A percentile compares a stretch with the other conserved stretches of the same genome.
Conservation (phyloP, 441 rosid genomes). For the Erodium chrysanthum region DNA sequence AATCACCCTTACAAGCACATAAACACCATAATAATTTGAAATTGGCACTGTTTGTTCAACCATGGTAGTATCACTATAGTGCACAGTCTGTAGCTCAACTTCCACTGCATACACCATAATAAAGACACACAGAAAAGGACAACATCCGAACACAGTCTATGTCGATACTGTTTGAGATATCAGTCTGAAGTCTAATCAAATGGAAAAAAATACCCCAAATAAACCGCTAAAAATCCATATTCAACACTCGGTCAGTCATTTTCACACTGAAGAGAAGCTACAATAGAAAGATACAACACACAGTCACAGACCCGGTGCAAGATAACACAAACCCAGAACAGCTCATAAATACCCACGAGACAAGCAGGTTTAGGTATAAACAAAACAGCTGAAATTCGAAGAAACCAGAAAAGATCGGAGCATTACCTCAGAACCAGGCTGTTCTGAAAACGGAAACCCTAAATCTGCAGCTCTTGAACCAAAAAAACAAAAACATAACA, state of each 20-base stretch:
- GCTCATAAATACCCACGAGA: too few species aligned
- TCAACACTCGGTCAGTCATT: neutral
- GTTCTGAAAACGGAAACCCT: neutral
- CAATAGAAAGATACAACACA: neutral
- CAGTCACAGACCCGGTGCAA: slow-evolving; percentile 5
- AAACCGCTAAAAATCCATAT: neutral
- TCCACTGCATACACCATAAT: neutral
- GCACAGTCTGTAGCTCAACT: neutral
- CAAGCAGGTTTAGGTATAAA: neutral
- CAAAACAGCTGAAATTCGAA: slow-evolving; percentile 2
- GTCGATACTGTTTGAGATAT: neutral
- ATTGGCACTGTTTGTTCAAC: neutral
- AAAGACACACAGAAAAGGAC: neutral
- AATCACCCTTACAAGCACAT: neutral
- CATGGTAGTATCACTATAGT: neutral
- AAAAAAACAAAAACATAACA: slow-evolving; percentile 1
- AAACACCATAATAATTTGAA: neutral
- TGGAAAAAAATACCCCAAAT: neutral
- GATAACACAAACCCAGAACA: neutral
- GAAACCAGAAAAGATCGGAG: neutral
- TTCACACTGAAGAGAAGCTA: slow-evolving; percentile 6
- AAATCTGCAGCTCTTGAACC: slow-evolving; percentile 6
- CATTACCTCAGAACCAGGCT: slow-evolving; percentile 5
- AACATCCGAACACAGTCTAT: neutral
- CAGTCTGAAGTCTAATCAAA: neutral